Base-by-base conservation (phyloP, 1,284 basidiomycete species). In the Malassezia nana region DNA sequence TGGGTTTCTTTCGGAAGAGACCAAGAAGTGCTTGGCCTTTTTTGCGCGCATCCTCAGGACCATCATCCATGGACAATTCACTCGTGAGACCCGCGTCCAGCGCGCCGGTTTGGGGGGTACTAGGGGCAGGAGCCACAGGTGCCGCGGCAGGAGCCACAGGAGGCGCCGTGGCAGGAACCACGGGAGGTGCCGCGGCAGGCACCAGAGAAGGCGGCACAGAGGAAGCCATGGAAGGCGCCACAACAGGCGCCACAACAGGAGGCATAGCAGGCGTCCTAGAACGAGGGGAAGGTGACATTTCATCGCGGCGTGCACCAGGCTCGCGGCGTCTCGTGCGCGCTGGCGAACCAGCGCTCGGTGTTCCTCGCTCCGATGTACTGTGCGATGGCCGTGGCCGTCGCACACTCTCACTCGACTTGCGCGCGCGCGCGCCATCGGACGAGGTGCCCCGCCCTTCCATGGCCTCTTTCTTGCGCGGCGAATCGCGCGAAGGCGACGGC, bases 61-160 rank as follows among this genome's bases (percentile, higher is more conserved):
- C 32, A 35, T 47, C 45, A 24, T 47, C 45, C 30, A 47, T 29
- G 13, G 43, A 45, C n/a, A 30, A 15, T 10, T 29, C 43, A 24
- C 43, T 45, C 8, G 41, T 24, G 41, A 42, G 41, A 18, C 13
- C 24, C 3, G 24, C 13, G 22, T 29, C 24, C n/a, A 24, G 41
- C 24, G n/a, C 41, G 24, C 24, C 24, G 4, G 39, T 32, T 9
- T 32, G 31, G 31, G 9, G 31, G 31, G 31, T 32, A n/a, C n/a
- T n/a, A n/a, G n/a, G n/a, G n/a, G n/a, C 30, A 9, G 30, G 9
- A 15, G 30, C 15, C 9, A 15, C 30, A 15, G 30, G 30, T 15
- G 30, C 30, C 9, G 8, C 9, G 9, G 9, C 18, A 3, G 15
- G 22, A 7, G n/a, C 40, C 18, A 20, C n/a, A 24, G 24, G 4